Evolutionary conservation across 768 basidiomycete genomes (phyloP).

Genomic region (Sarcodon sp.): DNA sequence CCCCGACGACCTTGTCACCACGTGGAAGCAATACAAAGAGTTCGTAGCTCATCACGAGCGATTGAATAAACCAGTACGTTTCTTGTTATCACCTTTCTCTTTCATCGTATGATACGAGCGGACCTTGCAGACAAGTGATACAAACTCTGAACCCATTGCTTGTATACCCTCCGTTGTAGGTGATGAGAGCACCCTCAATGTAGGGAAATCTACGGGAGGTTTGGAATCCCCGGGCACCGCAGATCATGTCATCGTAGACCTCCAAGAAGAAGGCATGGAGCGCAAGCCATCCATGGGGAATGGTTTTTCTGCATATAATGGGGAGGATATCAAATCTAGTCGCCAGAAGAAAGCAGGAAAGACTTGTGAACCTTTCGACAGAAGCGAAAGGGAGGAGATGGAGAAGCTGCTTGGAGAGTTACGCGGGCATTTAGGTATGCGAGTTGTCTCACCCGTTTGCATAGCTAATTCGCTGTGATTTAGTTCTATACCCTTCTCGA

Average conservation of each 20-base stretch:
- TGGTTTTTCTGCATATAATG: conserved; percentile 9
- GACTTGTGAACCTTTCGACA: conserved; percentile 62
- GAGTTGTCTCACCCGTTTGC: not conserved
- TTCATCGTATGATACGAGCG: not conserved
- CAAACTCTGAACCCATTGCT: conserved; percentile 30
- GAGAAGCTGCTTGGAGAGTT: conserved; percentile 65
- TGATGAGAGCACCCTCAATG: conserved; percentile 18
- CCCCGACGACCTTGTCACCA: conserved; percentile 85
- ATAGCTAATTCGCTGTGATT: conserved; percentile 2
- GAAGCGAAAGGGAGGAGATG: conserved; percentile 84
- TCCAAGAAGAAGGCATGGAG: not conserved
- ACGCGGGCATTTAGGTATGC: conserved; percentile 78
- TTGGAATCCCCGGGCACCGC: not conserved
- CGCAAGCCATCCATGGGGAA: not conserved
- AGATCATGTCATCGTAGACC: not conserved
- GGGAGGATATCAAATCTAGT: conserved; percentile 19
- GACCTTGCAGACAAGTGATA: conserved; percentile 27
- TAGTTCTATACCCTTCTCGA: conserved; percentile 73
- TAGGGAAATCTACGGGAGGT: conserved; percentile 8
- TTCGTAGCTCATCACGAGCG: conserved; percentile 70
- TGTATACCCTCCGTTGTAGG: conserved; percentile 47
- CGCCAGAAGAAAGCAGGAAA: conserved; percentile 21
- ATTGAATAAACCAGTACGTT: conserved; percentile 50
- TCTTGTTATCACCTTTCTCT: not conserved
- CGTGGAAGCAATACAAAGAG: conserved; percentile 94